Conservation (phyloP, 495 filamentous ascomycete species). For the Achaetomiella virescens region DNA sequence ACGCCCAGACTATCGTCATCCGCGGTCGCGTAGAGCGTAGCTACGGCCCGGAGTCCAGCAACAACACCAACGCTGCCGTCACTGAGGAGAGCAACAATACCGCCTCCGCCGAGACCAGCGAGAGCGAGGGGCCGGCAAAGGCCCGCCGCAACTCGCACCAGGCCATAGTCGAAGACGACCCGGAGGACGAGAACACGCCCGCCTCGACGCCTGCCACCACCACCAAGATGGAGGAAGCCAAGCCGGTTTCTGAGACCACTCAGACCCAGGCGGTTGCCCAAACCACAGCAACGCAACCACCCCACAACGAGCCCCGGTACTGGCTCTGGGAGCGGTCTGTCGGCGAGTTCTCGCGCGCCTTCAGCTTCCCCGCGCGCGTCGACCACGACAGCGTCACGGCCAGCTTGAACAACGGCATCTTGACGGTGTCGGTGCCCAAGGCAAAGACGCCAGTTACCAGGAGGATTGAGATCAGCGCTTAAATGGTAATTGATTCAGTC, state of each 20-base stretch:
- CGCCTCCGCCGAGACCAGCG: constrained; percentile 9
- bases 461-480: too few relatives aligned
- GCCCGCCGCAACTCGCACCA: constrained; percentile 37
- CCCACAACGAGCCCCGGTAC: constrained; percentile 53
- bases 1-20: constrained; percentile 68
- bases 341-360: constrained; percentile 73
- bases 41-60: constrained; percentile 40
- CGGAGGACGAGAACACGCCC: constrained; percentile 11
- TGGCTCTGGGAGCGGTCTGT: constrained; percentile 76
- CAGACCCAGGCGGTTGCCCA: constrained; percentile 22
- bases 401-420: constrained; percentile 51
- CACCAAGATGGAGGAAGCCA: constrained; percentile 8
- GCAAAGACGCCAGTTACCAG: too few relatives aligned
- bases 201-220: neutral
- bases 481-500: too few relatives aligned
- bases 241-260: too few relatives aligned
- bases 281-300: neutral
- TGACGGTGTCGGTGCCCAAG: constrained; percentile 71
- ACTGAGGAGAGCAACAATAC: neutral
- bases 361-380: constrained; percentile 68
- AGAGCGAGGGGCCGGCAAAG: constrained; percentile 11
- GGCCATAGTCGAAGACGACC: constrained; percentile 28
- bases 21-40: constrained; percentile 59
- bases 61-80: too few relatives aligned
- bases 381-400: constrained; percentile 75